A percentile compares a stretch with the other conserved stretches of the same genome.
These are phyloP conservation scores for Gyrodon lividus DNA, from an alignment of 768 basidiomycete species.

Conservation along the genomic window DNA sequence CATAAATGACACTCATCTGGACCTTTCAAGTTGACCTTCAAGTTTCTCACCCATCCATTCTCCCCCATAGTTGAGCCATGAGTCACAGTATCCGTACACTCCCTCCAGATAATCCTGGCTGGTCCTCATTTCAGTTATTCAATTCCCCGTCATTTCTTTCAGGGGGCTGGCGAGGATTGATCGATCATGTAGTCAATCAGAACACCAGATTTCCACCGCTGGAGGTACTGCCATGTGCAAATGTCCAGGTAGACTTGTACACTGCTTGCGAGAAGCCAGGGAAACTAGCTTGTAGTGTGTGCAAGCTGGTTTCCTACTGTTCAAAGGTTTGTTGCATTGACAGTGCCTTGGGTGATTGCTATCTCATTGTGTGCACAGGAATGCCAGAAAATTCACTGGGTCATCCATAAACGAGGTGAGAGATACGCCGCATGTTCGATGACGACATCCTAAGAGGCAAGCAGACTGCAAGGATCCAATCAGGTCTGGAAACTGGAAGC, in stretches of 20 bases:
- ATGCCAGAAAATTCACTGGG: constrained; percentile 45
- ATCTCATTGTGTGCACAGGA: constrained; percentile 21
- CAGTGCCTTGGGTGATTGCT: neutral
- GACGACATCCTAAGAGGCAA: neutral
- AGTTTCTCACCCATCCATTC: neutral
- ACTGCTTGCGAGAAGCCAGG: constrained; percentile 32
- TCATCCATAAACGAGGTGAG: constrained; percentile 36
- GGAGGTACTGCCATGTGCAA: constrained; percentile 37
- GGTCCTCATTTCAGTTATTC: constrained; percentile 8
- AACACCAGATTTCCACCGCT: constrained; percentile 24
- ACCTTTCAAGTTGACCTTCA: neutral
- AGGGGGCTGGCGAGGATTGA: constrained; percentile 14
- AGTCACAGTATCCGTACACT: constrained; percentile 15
- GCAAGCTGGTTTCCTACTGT: constrained; percentile 45
- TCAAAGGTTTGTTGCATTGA: constrained; percentile 27
- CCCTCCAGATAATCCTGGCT: constrained; percentile 14
- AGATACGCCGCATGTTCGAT: neutral
- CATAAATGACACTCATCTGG: neutral
- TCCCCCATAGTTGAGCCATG: constrained; percentile 6
- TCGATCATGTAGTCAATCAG: constrained; percentile 2
- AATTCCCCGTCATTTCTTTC: constrained; percentile 7
- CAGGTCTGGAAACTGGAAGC: constrained; percentile 17
- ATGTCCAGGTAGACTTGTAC: constrained; percentile 25
- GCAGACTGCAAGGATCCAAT: constrained; percentile 26
- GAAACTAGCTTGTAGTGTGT: constrained; percentile 27